phyloP scores from a whole-genome alignment of 1,139 yeast genomes.

The Debaryomyces subglobosus region DNA sequence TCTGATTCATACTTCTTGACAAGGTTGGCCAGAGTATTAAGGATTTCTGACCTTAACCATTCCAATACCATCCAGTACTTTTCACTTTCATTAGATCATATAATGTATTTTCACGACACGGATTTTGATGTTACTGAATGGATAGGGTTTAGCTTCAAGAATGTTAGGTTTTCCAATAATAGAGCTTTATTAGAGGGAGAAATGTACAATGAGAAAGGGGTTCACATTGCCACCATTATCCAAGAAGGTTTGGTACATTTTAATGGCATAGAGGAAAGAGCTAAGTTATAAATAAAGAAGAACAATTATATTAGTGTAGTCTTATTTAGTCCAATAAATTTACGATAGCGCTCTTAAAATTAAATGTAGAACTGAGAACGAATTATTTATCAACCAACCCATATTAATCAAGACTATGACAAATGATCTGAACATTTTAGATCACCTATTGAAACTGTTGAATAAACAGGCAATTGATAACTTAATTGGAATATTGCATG shows the following conservation, averaged over 20 bases:
- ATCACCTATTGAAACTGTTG: conserved; percentile 9
- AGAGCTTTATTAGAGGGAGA: conserved; percentile 64
- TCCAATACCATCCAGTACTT: conserved; percentile 32
- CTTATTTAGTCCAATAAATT: background rate
- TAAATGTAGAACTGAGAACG: background rate
- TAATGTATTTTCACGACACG: conserved; percentile 65
- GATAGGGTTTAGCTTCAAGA: conserved; percentile 53
- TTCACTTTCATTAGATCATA: conserved; percentile 68
- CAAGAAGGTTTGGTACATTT: conserved; percentile 64
- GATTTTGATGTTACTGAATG: conserved; percentile 57
- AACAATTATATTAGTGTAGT: background rate
- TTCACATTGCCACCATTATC: conserved; percentile 61
- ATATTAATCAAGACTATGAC: conserved; percentile 2
- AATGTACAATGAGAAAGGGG: conserved; percentile 53
- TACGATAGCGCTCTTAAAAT: conserved; percentile 4
- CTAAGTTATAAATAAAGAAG: conserved; percentile 16
- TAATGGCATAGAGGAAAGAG: conserved; percentile 17
- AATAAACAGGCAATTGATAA: conserved; percentile 25
- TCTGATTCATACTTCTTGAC: conserved; percentile 63
- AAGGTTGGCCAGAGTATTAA: conserved; percentile 35
- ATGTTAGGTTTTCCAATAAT: conserved; percentile 55
- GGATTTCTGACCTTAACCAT: conserved; percentile 27
- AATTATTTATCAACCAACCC: background rate
- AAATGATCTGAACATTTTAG: background rate
- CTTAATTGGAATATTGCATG: conserved; percentile 28